These are phyloP conservation scores for Cladobotryum mycophilum DNA, from an alignment of 2,329 filamentous ascomycete genomes.

Conservation along the genomic window DNA sequence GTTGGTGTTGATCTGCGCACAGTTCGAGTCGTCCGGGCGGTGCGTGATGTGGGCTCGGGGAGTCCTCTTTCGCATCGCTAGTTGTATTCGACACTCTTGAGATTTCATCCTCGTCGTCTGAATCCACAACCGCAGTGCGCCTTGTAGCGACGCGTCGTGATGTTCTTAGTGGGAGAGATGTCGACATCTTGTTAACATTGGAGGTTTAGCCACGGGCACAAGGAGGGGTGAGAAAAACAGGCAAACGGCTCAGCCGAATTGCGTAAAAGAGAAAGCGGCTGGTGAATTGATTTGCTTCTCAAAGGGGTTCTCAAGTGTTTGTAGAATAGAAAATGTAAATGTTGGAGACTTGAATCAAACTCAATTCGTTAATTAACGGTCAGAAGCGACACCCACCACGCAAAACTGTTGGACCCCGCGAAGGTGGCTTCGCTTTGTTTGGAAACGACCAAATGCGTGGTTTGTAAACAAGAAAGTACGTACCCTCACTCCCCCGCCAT, in stretches of 20 bases:
- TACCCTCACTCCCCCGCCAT: conserved; percentile 5
- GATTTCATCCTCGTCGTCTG: conserved; percentile 66
- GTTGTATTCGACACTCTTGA: conserved; percentile 47
- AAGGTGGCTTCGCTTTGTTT: conserved; percentile 23
- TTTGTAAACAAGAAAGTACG: conserved; percentile 34
- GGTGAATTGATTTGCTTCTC: no score
- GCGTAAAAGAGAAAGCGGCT: no score
- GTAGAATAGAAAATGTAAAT: no score
- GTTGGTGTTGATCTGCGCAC: conserved; percentile 24
- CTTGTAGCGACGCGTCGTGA: conserved; percentile 47
- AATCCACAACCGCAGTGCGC: conserved; percentile 70
- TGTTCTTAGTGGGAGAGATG: conserved; percentile 29
- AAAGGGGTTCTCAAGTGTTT: no score
- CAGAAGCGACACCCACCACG: conserved; percentile 4
- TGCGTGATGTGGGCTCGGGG: conserved; percentile 57
- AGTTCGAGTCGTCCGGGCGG: conserved; percentile 43
- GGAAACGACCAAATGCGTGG: conserved; percentile 32
- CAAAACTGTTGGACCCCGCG: conserved; percentile 14
- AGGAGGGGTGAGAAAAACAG: no score
- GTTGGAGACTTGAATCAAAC: no score
- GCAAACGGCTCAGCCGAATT: no score
- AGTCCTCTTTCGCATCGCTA: conserved; percentile 67
- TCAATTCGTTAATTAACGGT: no score
- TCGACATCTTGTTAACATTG: conserved; percentile 22
- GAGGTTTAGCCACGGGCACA: neutral